These are phyloP conservation scores for Polyplosphaeria fusca DNA, from an alignment of 495 filamentous ascomycete species.

Conservation along the genomic window DNA sequence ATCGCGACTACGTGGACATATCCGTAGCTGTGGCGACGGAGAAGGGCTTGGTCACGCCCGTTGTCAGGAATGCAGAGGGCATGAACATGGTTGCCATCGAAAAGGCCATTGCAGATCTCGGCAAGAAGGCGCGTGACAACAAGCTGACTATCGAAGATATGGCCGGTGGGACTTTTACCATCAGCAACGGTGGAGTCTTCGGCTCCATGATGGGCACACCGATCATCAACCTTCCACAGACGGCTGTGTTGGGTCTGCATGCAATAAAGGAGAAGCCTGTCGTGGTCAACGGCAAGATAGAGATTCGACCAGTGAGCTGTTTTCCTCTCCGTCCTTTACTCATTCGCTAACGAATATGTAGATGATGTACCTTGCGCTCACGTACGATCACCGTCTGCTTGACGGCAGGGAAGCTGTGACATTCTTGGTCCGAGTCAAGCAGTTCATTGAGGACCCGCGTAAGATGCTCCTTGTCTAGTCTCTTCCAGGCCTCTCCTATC, in stretches of 20 bases:
- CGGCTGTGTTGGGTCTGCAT: slow-evolving; percentile 94
- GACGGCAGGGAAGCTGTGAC: slow-evolving; percentile 96
- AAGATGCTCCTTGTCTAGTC: slow-evolving; percentile 72
- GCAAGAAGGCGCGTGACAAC: slow-evolving; percentile 94
- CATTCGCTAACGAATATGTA: too few species aligned
- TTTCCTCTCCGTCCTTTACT: too few species aligned
- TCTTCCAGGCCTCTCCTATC: too few species aligned
- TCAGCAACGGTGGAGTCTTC: slow-evolving; percentile 85
- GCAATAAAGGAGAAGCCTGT: slow-evolving; percentile 95
- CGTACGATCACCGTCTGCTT: slow-evolving; percentile 92
- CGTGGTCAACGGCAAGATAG: slow-evolving; percentile 84
- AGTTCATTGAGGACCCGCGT: slow-evolving; percentile 95
- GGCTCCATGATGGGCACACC: slow-evolving; percentile 92
- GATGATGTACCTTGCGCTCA: slow-evolving; percentile 99
- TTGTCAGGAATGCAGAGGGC: slow-evolving; percentile 87
- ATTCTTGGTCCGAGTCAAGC: slow-evolving; percentile 95
- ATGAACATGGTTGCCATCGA: slow-evolving; percentile 89
- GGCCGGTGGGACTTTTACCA: slow-evolving; percentile 98
- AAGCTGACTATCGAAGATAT: slow-evolving; percentile 99
- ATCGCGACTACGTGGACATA: slow-evolving; percentile 96
- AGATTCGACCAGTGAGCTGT: slow-evolving; percentile 72
- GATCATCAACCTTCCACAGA: slow-evolving; percentile 98
- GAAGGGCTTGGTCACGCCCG: slow-evolving; percentile 94
- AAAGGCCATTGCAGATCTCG: slow-evolving; percentile 85
- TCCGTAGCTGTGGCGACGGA: slow-evolving; percentile 96